phyloP scores from a whole-genome alignment of 805 yeast species.

The Candida maltosa region DNA sequence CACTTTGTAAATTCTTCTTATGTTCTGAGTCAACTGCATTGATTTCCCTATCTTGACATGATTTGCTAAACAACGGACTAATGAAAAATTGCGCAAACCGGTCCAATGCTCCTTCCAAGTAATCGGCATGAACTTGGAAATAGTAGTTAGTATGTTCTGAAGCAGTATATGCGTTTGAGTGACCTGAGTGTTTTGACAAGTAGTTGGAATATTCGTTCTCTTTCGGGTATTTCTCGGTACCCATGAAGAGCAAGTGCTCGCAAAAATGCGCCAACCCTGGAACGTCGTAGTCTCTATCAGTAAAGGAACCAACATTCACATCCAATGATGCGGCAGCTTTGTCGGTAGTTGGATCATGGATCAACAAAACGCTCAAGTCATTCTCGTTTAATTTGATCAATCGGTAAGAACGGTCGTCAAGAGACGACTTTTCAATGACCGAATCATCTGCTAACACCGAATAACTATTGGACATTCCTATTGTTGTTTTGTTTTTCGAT shows the following conservation, averaged over 20 bases:
- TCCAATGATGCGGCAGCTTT: slow-evolving; percentile 78
- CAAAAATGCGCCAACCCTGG: slow-evolving; percentile 80
- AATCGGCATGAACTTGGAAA: slow-evolving; percentile 76
- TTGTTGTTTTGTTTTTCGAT: too few species aligned
- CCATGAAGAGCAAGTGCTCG: slow-evolving; percentile 69
- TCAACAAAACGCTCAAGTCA: slow-evolving; percentile 56
- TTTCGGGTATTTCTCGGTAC: slow-evolving; percentile 69
- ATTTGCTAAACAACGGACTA: slow-evolving; percentile 66
- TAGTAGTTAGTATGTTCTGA: slow-evolving; percentile 86
- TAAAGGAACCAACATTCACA: slow-evolving; percentile 73
- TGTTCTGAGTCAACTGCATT: slow-evolving; percentile 95
- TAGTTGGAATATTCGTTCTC: slow-evolving; percentile 74
- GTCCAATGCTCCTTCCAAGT: slow-evolving; percentile 84
- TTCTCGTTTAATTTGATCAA: slow-evolving; percentile 54
- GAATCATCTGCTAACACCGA: slow-evolving; percentile 25
- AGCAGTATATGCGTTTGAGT: slow-evolving; percentile 89
- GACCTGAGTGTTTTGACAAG: slow-evolving; percentile 81
- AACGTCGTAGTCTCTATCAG: slow-evolving; percentile 55
- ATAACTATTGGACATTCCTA: neutral
- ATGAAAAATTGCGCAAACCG: slow-evolving; percentile 92
- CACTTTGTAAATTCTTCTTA: slow-evolving; percentile 89
- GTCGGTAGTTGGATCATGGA: slow-evolving; percentile 68
- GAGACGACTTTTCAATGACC: slow-evolving; percentile 42
- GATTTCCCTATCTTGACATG: slow-evolving; percentile 87
- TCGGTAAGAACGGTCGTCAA: slow-evolving; percentile 77